Evolutionary conservation across 2,329 filamentous ascomycete genomes (phyloP).

Genomic region (Sclerotiophoma versabilis): DNA sequence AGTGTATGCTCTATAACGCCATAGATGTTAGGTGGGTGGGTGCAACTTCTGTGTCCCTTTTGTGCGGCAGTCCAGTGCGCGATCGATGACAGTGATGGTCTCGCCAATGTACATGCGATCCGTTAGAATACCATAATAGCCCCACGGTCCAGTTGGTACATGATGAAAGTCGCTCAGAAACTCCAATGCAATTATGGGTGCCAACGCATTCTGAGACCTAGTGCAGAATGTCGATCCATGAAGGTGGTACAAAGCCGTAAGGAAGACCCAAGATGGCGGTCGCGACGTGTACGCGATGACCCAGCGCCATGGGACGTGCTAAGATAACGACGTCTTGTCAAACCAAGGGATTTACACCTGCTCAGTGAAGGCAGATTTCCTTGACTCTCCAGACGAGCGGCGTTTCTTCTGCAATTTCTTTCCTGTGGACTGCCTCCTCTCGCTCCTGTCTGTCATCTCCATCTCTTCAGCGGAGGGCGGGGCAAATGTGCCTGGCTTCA

Average conservation of each 20-base stretch:
- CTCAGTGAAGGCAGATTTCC: slow-evolving; percentile 47
- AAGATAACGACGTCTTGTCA: slow-evolving; percentile 17
- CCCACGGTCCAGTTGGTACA: slow-evolving; percentile 29
- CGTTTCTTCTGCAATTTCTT: slow-evolving; percentile 55
- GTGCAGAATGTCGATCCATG: slow-evolving; percentile 28
- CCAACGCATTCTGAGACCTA: slow-evolving; percentile 20
- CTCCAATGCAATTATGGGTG: slow-evolving; percentile 31
- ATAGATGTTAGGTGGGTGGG: slow-evolving; percentile 15
- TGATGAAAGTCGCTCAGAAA: slow-evolving; percentile 35
- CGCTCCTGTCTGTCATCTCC: slow-evolving; percentile 28
- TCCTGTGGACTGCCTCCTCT: slow-evolving; percentile 44
- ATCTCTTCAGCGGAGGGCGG: slow-evolving; percentile 40
- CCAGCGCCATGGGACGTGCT: slow-evolving; percentile 24
- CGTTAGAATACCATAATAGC: slow-evolving; percentile 21
- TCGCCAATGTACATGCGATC: slow-evolving; percentile 23
- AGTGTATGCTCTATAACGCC: slow-evolving; percentile 19
- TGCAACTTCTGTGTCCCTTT: slow-evolving; percentile 15
- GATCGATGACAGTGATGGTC: slow-evolving; percentile 6
- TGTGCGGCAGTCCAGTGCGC: slow-evolving; percentile 19
- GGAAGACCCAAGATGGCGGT: slow-evolving; percentile 26
- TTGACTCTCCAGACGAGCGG: slow-evolving; percentile 39
- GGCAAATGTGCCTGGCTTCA: slow-evolving; percentile 50
- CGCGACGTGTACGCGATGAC: slow-evolving; percentile 29
- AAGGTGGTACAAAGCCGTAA: slow-evolving; percentile 33
- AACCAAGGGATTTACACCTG: slow-evolving; percentile 42